phyloP scores from a whole-genome alignment of 2,329 filamentous ascomycete genomes.

The Xylaria sp. region DNA sequence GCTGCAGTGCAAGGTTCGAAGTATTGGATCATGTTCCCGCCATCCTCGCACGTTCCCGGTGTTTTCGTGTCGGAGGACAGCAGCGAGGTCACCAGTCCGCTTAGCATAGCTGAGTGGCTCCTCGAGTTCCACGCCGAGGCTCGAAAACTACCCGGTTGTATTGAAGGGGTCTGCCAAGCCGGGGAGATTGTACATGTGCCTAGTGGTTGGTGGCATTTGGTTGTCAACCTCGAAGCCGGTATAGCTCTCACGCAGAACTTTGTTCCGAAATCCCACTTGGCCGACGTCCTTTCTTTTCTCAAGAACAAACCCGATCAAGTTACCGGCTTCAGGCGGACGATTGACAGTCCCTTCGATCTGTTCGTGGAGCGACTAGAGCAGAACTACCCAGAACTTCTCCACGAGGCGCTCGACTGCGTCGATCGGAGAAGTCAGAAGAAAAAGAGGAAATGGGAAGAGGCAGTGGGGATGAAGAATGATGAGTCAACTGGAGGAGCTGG shows the following conservation, averaged over 20 bases:
- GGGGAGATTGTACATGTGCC: constrained; percentile 94
- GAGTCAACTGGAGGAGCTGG: constrained; percentile 46
- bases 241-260: constrained; percentile 97
- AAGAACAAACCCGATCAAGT: constrained; percentile 85
- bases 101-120: constrained; percentile 97
- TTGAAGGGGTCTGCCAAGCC: constrained; percentile 83
- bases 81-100: constrained; percentile 90
- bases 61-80: constrained; percentile 90
- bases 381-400: constrained; percentile 72
- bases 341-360: constrained; percentile 76
- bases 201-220: constrained; percentile 95
- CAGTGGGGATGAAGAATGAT: constrained; percentile 67
- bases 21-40: constrained; percentile 99
- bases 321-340: constrained; percentile 80
- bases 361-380: constrained; percentile 76
- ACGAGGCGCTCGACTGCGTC: constrained; percentile 71
- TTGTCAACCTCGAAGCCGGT: constrained; percentile 85
- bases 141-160: constrained; percentile 76
- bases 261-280: constrained; percentile 79
- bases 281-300: constrained; percentile 81
- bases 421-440: constrained; percentile 70
- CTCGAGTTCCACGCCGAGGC: constrained; percentile 89
- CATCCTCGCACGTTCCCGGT: constrained; percentile 80
- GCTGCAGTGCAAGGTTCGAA: constrained; percentile 79
- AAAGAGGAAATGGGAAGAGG: constrained; percentile 88